Evolutionary conservation across 495 filamentous ascomycete species (phyloP).

Genomic region (Aspergillus homomorphus): DNA sequence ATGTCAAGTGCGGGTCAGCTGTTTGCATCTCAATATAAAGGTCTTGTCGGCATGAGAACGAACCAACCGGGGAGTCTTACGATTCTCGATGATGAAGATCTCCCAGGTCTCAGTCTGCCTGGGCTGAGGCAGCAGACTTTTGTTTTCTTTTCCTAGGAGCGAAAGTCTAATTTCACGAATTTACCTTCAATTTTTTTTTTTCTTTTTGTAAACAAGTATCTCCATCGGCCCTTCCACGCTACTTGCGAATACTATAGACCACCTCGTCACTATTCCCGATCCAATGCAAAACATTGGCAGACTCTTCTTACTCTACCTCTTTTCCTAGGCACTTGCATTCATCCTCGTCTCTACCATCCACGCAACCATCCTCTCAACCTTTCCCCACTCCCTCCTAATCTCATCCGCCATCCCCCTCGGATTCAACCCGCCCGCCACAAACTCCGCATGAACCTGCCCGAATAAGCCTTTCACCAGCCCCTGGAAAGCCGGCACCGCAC

Average conservation of each 20-base stretch:
- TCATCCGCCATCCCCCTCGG: conserved; percentile 23
- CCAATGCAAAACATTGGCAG: too few species aligned
- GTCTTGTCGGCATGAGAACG: conserved; percentile 46
- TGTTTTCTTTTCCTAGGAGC: conserved; percentile 1
- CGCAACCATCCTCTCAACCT: conserved; percentile 32
- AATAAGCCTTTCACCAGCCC: conserved; percentile 30
- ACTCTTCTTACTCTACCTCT: neutral
- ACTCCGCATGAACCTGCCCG: conserved; percentile 32
- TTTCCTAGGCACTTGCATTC: neutral
- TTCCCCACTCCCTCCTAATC: conserved; percentile 35
- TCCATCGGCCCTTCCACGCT: too few species aligned
- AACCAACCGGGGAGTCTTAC: conserved; percentile 14
- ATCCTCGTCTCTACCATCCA: conserved; percentile 22
- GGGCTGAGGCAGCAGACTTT: neutral
- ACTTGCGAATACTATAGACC: too few species aligned
- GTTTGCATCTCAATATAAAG: conserved; percentile 50
- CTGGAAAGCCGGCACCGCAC: conserved; percentile 37
- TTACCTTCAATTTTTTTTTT: conserved; percentile 7
- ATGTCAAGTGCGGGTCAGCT: conserved; percentile 48
- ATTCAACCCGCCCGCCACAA: conserved; percentile 31
- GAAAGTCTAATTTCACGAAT: conserved; percentile 24
- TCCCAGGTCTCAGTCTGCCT: neutral
- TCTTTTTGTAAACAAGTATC: neutral
- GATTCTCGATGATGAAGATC: conserved; percentile 18
- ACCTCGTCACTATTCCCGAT: too few species aligned